Conservation (phyloP, 2,329 filamentous ascomycete genomes). For the Trichophyton verrucosum region DNA sequence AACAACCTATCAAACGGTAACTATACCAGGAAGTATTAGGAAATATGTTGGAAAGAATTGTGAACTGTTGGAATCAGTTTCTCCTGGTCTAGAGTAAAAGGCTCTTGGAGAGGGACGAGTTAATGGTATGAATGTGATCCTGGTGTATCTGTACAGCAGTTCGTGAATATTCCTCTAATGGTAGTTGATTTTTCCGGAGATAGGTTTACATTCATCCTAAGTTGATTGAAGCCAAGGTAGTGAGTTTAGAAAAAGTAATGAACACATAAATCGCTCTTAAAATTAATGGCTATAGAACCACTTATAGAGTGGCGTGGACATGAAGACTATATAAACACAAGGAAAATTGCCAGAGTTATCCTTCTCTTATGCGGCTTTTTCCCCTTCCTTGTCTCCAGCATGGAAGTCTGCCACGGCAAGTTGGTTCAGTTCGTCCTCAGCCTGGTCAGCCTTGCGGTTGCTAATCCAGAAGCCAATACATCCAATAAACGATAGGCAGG, state of each 20-base stretch:
- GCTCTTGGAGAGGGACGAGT: too few species aligned
- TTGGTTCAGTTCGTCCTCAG: slow-evolving; percentile 56
- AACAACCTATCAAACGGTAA: too few species aligned
- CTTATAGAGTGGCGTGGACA: not conserved
- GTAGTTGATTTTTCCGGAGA: too few species aligned
- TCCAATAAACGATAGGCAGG: slow-evolving; percentile 50
- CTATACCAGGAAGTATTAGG: too few species aligned
- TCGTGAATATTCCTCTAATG: too few species aligned
- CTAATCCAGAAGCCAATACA: slow-evolving; percentile 56
- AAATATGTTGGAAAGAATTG: too few species aligned
- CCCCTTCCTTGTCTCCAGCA: not conserved
- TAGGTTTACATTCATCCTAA: too few species aligned
- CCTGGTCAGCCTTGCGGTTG: slow-evolving; percentile 51
- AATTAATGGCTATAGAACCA: slow-evolving; percentile 1
- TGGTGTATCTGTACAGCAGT: too few species aligned
- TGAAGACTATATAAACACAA: not conserved
- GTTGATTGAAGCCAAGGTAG: too few species aligned
- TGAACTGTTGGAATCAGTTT: too few species aligned
- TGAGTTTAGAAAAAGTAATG: not conserved
- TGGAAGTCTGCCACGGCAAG: slow-evolving; percentile 11
- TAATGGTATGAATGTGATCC: too few species aligned
- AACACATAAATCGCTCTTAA: not conserved
- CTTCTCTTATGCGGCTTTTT: not conserved
- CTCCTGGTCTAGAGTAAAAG: too few species aligned
- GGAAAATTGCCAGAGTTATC: not conserved